Evolutionary conservation across 2,329 filamentous ascomycete genomes (phyloP), one percentile per base, ranked within the genome.

Genomic region (Hypomyces perniciosus): DNA sequence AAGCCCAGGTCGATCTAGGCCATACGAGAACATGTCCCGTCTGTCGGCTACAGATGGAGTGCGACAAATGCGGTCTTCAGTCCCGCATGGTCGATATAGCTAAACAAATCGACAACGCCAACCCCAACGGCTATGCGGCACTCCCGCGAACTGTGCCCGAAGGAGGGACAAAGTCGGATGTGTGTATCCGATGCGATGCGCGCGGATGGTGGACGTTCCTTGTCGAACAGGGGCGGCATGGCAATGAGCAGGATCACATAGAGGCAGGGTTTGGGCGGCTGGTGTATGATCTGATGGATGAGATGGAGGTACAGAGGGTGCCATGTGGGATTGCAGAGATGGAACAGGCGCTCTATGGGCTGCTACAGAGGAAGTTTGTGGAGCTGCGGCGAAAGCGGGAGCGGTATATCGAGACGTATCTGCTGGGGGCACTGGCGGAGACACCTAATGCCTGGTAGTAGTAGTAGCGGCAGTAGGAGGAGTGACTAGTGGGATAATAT

Each of bases 191-290:
- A 1, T 63, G 61, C 34, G n/a, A 40, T 6, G 51, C 52, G 2
- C 46, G 39, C 4, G 5, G n/a, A 1, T 47, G 33, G 26, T 60
- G 52, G 34, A 37, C 38, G 8, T 4, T 3, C 6, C 8, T 7
- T 4, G 39, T 63, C 5, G 5, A 48, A 2, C 6, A 20, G 2
- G 54, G 56, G 13, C 56, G 0, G 6, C 10, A 3, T 26, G 38
- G 8, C 12, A 50, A 6, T 20, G 10, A 10, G 30, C 53, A 27
- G 10, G n/a, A 39, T n/a, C 20, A 30, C 1, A 29, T 58, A 1
- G 56, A 57, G 29, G 44, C 45, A 20, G 56, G 55, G 2, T 54
- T 62, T 12, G 53, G 54, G 8, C 31, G 26, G 6, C 13, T 63
- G 3, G 31, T 62, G 8, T 61, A 57, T 41, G 47, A 54, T 13